Evolutionary conservation across 768 basidiomycete species (phyloP).

Genomic region (Leccinum sublutescens): DNA sequence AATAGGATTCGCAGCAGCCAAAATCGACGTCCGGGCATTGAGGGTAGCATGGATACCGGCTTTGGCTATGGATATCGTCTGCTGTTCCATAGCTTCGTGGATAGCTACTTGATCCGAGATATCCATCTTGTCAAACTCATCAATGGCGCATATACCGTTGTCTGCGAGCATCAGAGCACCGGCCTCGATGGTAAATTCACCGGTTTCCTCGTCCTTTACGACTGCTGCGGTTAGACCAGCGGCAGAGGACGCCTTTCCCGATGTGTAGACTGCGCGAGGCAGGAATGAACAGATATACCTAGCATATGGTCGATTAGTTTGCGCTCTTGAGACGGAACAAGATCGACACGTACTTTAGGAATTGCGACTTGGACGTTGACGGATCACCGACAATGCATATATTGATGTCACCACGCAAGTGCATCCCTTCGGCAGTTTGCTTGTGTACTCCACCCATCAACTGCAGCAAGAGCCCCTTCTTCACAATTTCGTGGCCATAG

Average conservation of each 20-base stretch:
- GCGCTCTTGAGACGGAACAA: background rate
- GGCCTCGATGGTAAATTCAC: constrained; percentile 99
- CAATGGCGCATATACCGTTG: constrained; percentile 99
- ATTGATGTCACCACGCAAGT: constrained; percentile 97
- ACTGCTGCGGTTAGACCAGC: constrained; percentile 99
- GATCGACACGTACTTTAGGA: constrained; percentile 74
- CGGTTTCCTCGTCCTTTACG: constrained; percentile 97
- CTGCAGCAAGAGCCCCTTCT: constrained; percentile 94
- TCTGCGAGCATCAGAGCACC: constrained; percentile 99
- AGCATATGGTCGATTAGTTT: background rate
- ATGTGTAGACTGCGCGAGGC: constrained; percentile 96
- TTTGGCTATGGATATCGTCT: constrained; percentile 98
- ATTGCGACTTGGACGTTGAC: constrained; percentile 96
- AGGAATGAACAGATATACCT: constrained; percentile 98
- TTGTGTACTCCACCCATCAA: constrained; percentile 99
- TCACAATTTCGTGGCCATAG: constrained; percentile 98
- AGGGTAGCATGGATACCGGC: constrained; percentile 98
- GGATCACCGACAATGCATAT: constrained; percentile 99
- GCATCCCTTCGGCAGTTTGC: constrained; percentile 92
- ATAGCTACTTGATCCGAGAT: constrained; percentile 98
- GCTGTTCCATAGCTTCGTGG: constrained; percentile 99
- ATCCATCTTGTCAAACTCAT: constrained; percentile 99
- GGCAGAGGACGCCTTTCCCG: constrained; percentile 98
- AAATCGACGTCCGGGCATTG: constrained; percentile 95
- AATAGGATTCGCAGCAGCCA: constrained; percentile 98